Conservation (phyloP, 2,329 filamentous ascomycete species). For the Aspergillus awamori region DNA sequence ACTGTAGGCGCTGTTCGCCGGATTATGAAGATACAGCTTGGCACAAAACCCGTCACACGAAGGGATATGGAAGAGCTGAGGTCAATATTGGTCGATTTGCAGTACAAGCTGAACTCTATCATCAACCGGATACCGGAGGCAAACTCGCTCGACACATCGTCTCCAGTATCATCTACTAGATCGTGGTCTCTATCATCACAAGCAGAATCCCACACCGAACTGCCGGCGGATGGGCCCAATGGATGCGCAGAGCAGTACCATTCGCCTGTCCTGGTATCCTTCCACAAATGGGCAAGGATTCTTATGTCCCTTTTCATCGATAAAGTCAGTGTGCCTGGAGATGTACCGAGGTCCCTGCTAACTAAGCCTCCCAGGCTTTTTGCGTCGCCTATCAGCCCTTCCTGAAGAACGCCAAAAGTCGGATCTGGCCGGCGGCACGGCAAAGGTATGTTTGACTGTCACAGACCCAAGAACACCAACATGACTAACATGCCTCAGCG, state of each 20-base stretch:
- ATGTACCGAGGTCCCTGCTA: background rate
- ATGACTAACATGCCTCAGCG: conserved; percentile 31
- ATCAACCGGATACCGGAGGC: conserved; percentile 47
- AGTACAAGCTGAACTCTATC: conserved; percentile 46
- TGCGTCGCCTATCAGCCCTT: conserved; percentile 54
- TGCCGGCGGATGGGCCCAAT: conserved; percentile 40
- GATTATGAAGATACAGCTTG: conserved; percentile 49
- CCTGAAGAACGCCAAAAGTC: conserved; percentile 51
- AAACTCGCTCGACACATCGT: conserved; percentile 25
- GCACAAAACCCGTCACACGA: conserved; percentile 47
- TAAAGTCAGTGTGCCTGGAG: conserved; percentile 33
- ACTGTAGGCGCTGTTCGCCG: conserved; percentile 44
- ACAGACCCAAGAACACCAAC: no score
- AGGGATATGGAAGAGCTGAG: conserved; percentile 50
- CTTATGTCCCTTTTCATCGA: conserved; percentile 49
- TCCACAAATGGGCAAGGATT: conserved; percentile 52
- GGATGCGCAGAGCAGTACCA: conserved; percentile 49
- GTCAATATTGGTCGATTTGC: conserved; percentile 45
- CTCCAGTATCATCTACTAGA: conserved; percentile 22
- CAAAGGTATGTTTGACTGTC: conserved; percentile 37
- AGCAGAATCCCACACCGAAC: conserved; percentile 28
- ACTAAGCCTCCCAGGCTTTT: conserved; percentile 38
- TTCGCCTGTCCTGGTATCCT: conserved; percentile 45
- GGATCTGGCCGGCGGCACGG: conserved; percentile 50
- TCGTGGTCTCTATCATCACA: conserved; percentile 35